Percentiles rank a stretch among this genome's conserved stretches.
Evolutionary conservation across 2,329 filamentous ascomycete genomes (phyloP).

Genomic region (Fusarium chaquense): DNA sequence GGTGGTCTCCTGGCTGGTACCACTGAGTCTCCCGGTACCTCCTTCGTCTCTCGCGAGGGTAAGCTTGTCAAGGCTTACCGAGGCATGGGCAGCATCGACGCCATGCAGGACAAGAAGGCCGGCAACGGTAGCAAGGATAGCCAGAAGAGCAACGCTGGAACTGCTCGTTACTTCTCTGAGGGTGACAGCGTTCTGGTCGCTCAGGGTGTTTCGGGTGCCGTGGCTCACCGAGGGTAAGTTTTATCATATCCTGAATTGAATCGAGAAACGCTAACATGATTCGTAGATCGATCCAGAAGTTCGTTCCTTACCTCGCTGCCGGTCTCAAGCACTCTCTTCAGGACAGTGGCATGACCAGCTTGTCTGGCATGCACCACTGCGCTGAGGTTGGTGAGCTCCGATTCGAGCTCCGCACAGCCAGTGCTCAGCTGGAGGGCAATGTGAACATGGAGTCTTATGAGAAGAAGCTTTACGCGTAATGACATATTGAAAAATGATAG

Average conservation of each 20-base stretch:
- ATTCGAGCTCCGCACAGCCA: conserved; percentile 94
- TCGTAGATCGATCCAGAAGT: conserved; percentile 85
- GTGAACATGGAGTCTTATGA: conserved; percentile 99
- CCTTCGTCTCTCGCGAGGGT: conserved; percentile 94
- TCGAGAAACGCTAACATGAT: conserved; percentile 48
- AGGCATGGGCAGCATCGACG: conserved; percentile 98
- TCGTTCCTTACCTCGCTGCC: conserved; percentile 93
- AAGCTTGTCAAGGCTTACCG: conserved; percentile 99
- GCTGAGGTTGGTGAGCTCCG: conserved; percentile 81
- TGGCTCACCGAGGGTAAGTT: conserved; percentile 77
- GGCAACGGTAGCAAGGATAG: conserved; percentile 77
- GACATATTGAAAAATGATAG: conserved; percentile 41
- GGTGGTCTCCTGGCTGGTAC: conserved; percentile 96
- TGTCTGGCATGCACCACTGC: conserved; percentile 79
- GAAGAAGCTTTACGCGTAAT: conserved; percentile 97
- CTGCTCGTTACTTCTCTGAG: conserved; percentile 98
- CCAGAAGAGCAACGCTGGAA: conserved; percentile 90
- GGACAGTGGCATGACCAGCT: conserved; percentile 88
- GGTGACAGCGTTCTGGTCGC: conserved; percentile 94
- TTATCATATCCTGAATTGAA: neutral
- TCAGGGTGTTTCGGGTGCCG: conserved; percentile 91
- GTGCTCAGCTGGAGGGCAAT: conserved; percentile 95
- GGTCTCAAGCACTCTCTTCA: conserved; percentile 98
- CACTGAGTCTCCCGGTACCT: conserved; percentile 96
- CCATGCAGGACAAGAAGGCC: conserved; percentile 99